These are phyloP conservation scores for Taphrina flavorubra DNA, from an alignment of 1,139 yeast genomes.

Conservation along the genomic window DNA sequence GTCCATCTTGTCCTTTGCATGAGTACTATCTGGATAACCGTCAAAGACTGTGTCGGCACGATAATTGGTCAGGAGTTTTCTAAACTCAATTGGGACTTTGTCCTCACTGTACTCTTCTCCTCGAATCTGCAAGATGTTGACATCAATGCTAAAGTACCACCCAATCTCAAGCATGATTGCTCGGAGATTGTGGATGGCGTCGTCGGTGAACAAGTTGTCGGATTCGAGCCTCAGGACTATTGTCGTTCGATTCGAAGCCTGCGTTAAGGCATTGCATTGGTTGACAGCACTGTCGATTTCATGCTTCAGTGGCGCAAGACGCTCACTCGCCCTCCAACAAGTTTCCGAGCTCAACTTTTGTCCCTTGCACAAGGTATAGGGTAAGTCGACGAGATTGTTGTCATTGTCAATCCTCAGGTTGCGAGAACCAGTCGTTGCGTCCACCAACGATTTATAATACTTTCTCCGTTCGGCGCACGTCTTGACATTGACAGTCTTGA, in stretches of 20 bases:
- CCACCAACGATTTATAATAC: constrained; percentile 11
- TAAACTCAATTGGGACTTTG: constrained; percentile 19
- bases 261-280: constrained; percentile 18
- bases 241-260: constrained; percentile 19
- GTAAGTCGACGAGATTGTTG: background rate
- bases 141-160: constrained; percentile 20
- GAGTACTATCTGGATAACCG: constrained; percentile 14
- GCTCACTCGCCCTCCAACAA: constrained; percentile 13
- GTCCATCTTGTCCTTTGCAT: constrained; percentile 25
- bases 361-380: background rate
- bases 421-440: background rate
- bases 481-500: background rate
- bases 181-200: constrained; percentile 15
- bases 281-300: background rate
- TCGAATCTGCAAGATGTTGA: constrained; percentile 17
- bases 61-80: constrained; percentile 15
- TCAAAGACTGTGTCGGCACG: constrained; percentile 12
- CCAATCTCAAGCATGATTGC: constrained; percentile 29
- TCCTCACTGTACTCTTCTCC: constrained; percentile 13
- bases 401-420: background rate
- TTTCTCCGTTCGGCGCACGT: constrained; percentile 14
- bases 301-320: background rate
- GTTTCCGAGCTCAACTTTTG: constrained; percentile 2
- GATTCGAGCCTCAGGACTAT: constrained; percentile 29
- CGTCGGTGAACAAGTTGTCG: constrained; percentile 24